Evolutionary conservation across 768 basidiomycete species (phyloP).

Genomic region (Lactarius tabidus): DNA sequence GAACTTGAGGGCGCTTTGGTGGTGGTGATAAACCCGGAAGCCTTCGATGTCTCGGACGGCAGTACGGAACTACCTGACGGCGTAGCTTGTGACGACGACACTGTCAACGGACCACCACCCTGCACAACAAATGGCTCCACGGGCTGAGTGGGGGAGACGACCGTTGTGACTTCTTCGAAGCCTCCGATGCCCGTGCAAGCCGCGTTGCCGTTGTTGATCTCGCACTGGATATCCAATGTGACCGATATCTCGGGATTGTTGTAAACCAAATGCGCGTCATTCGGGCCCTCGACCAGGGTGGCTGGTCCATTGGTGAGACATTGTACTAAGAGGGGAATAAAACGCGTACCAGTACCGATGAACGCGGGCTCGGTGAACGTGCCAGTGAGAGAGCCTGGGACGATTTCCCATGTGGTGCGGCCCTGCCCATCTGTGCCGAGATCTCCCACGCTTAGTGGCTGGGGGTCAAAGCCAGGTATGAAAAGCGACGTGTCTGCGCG

Average conservation of each 20-base stretch:
- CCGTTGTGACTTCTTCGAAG: neutral
- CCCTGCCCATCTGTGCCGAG: constrained; percentile 10
- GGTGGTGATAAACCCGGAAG: neutral
- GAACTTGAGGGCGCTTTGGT: neutral
- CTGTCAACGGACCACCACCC: constrained; percentile 3
- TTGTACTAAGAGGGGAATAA: neutral
- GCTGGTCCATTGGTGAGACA: neutral
- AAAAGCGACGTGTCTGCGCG: constrained; percentile 11
- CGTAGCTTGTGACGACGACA: neutral
- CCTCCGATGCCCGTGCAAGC: neutral
- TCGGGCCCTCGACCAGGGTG: constrained; percentile 13
- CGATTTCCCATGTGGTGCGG: constrained; percentile 16
- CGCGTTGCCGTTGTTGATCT: neutral
- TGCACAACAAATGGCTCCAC: constrained; percentile 2
- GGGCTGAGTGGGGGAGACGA: neutral
- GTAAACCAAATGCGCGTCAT: constrained; percentile 12
- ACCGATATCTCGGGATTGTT: neutral
- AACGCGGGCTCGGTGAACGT: neutral
- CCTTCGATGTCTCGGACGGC: neutral
- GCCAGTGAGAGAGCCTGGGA: constrained; percentile 4
- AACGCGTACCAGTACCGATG: constrained; percentile 6
- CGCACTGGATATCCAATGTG: constrained; percentile 11
- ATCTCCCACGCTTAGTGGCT: constrained; percentile 13
- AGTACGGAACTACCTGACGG: neutral
- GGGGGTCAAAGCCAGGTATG: constrained; percentile 14